Percentiles rank a stretch among this genome's conserved stretches.
These are phyloP conservation scores for Epichloe typhina DNA, from an alignment of 2,329 filamentous ascomycete species.

Conservation along the genomic window DNA sequence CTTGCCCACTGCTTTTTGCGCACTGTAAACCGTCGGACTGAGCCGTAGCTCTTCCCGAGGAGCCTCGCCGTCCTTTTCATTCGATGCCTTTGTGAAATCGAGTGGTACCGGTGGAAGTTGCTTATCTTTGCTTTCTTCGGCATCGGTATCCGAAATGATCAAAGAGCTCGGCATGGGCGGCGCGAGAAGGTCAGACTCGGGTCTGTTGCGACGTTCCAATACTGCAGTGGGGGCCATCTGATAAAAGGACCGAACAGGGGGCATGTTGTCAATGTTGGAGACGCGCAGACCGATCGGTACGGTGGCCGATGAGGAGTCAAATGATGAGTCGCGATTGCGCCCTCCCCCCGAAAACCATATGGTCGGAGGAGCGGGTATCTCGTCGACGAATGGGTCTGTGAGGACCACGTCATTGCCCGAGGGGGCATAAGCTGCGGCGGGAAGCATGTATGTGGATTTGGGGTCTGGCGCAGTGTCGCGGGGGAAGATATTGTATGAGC, in stretches of 20 bases:
- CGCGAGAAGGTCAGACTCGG: neutral
- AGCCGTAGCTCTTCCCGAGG: slow-evolving; percentile 24
- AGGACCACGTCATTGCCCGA: neutral
- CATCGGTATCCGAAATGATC: neutral
- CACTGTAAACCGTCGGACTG: slow-evolving; percentile 40
- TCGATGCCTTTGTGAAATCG: neutral
- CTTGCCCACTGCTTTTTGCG: slow-evolving; percentile 12
- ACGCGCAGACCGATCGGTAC: slow-evolving; percentile 60
- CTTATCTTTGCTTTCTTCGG: neutral
- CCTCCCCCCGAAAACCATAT: slow-evolving; percentile 24
- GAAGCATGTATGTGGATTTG: slow-evolving; percentile 25
- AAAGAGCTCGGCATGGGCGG: neutral
- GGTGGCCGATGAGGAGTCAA: slow-evolving; percentile 53
- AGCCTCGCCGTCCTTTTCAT: slow-evolving; percentile 3
- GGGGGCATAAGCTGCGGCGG: slow-evolving; percentile 13
- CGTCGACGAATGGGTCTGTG: slow-evolving; percentile 1
- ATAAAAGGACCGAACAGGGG: slow-evolving; percentile 14
- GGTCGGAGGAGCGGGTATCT: slow-evolving; percentile 28
- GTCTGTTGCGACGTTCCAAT: neutral
- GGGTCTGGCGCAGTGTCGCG: slow-evolving; percentile 1
- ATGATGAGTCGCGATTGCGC: slow-evolving; percentile 44
- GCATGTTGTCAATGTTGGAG: slow-evolving; percentile 43
- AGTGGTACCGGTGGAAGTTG: slow-evolving; percentile 24
- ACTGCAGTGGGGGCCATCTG: neutral
- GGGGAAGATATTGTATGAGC: slow-evolving; percentile 9